Percentiles rank a stretch among this genome's conserved stretches.
Conservation (phyloP, 306 rosid species). For the Erythrophleum fordii region DNA sequence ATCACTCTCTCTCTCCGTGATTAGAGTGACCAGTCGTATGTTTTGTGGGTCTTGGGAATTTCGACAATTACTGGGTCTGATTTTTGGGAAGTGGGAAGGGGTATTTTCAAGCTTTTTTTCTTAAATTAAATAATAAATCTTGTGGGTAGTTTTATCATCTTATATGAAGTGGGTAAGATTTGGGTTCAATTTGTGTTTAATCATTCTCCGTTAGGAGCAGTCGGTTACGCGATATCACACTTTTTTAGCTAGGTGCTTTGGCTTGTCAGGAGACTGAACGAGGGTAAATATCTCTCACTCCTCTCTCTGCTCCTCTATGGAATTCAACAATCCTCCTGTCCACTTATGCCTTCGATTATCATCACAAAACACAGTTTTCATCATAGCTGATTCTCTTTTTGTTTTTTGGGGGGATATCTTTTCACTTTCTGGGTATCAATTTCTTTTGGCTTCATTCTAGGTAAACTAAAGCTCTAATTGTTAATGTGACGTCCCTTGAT, state of each 20-base stretch:
- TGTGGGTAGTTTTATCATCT: conserved; percentile 8
- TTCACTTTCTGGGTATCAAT: neutral
- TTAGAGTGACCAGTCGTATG: conserved; percentile 49
- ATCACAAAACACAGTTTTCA: neutral
- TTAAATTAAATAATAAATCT: neutral
- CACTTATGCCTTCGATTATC: conserved; percentile 19
- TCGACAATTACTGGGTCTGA: conserved; percentile 25
- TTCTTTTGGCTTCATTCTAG: neutral
- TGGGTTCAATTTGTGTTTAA: conserved; percentile 27
- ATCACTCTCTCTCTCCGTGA: conserved; percentile 15
- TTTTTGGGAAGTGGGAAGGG: conserved; percentile 40
- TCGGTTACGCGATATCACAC: conserved; percentile 35
- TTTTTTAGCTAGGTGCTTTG: conserved; percentile 22
- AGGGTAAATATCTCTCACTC: conserved; percentile 36
- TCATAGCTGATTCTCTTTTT: conserved; percentile 25
- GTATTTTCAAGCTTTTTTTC: neutral
- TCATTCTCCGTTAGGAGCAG: conserved; percentile 7
- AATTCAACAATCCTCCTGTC: conserved; percentile 39
- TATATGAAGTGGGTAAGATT: conserved; percentile 29
- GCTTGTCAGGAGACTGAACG: conserved; percentile 36
- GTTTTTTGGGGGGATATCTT: neutral
- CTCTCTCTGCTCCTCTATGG: neutral
- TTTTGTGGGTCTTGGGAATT: conserved; percentile 45
- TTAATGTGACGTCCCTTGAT: conserved; percentile 35
- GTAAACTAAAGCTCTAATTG: neutral